Evolutionary conservation across 805 yeast species (phyloP).

Genomic region (Saturnispora sanitii): DNA sequence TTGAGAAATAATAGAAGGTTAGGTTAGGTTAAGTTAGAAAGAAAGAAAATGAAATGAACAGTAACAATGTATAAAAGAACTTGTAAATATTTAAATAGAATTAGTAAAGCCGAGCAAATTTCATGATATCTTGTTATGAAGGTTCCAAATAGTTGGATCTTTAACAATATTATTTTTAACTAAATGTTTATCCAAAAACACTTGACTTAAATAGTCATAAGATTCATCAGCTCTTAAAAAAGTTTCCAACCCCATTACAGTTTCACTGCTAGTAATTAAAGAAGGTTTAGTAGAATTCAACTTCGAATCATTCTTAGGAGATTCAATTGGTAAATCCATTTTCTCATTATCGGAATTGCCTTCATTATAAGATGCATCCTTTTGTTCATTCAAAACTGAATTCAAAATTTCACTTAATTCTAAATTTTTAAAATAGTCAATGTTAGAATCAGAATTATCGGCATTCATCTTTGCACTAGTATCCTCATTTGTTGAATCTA

Average conservation of each 20-base stretch:
- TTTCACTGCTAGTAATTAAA: constrained; percentile 1
- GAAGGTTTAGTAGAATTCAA: background rate
- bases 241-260: background rate
- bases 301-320: constrained; percentile 3
- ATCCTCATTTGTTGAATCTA: too few species aligned
- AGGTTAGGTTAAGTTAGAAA: constrained; percentile 13
- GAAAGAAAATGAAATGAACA: background rate
- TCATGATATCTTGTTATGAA: background rate
- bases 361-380: background rate
- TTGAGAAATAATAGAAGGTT: constrained; percentile 40
- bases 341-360: background rate
- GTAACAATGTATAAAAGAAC: background rate
- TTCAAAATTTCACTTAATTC: too few species aligned
- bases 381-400: constrained; percentile 19
- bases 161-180: constrained; percentile 1
- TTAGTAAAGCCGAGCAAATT: background rate
- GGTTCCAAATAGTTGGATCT: constrained; percentile 8
- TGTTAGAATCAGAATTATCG: too few species aligned
- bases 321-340: background rate
- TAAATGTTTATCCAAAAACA: constrained; percentile 20
- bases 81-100: constrained; percentile 1
- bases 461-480: too few species aligned
- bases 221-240: constrained; percentile 22
- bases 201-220: constrained; percentile 34
- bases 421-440: too few species aligned